Base-by-base conservation (phyloP, 345 rosid species). In the Salix brachista region DNA sequence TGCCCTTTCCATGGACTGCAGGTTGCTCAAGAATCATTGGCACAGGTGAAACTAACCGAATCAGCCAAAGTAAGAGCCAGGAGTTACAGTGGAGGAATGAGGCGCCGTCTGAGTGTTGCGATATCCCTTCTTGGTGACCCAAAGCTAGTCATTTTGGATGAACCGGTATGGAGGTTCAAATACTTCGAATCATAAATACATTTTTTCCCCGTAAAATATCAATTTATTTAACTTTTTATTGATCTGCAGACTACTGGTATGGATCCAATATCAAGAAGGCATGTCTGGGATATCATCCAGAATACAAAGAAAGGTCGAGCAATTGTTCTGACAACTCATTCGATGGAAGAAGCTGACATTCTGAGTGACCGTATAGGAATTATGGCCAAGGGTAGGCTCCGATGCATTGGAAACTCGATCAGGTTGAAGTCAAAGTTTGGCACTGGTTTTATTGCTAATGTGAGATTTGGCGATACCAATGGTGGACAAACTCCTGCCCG, bases 41-140 rank as follows among this genome's bases (percentile, higher is more conserved):
- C 80, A 18, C 87, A 93, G 81, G 97, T 95, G 82, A 89, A 72
- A 82, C 88, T 95, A 65, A 89, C 86, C 17, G 91, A 89, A 69
- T 84, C 91, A 5, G 87, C 89, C 60, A 88, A 86, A 65, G 85
- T 91, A 70, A 93, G 96, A 86, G 86, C 97, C 60, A 93, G 97
- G 67, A 93, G 93, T 79, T 93, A 93, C 83, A 90, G 97, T 84
- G 93, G 99, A 80, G 99, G 99, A 83, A 95, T 95, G 99, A 93
- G 89, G 71, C 93, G 97, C 32, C 94, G 99, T 64, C 89, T 93
- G 69, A 95, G 97, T 86, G 97, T 95, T 72, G 97, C 99, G 66
- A 90, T 88, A 73, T 88, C 99, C 54, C 94, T 89, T 65, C 83
- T 95, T 66, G 99, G 96, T 65, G 87, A 91, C 83, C 97, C 99